A percentile compares a stretch with the other conserved stretches of the same genome.
phyloP scores from a whole-genome alignment of 1,284 basidiomycete genomes.

The Ceratobasidium sp. region DNA sequence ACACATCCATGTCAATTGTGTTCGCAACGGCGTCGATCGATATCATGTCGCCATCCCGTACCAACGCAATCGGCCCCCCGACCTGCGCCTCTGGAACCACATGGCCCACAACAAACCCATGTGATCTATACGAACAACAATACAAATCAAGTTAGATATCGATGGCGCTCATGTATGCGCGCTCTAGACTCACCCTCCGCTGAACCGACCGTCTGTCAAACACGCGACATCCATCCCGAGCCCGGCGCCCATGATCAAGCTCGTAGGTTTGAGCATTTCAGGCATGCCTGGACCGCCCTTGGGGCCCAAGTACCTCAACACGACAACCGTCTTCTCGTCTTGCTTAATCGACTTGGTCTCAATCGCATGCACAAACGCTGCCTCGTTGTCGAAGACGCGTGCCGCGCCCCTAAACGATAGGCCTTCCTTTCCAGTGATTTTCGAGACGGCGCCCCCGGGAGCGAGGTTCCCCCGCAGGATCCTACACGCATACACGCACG shows the following conservation, averaged over 20 bases:
- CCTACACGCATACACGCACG: conserved; percentile 58
- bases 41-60: conserved; percentile 88
- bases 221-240: conserved; percentile 90
- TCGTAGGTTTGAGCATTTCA: conserved; percentile 94
- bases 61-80: conserved; percentile 91
- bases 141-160: conserved; percentile 27
- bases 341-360: conserved; percentile 83
- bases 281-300: conserved; percentile 95
- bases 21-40: conserved; percentile 89
- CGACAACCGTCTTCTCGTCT: conserved; percentile 91
- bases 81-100: conserved; percentile 91
- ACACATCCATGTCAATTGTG: conserved; percentile 75
- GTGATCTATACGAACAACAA: conserved; percentile 68
- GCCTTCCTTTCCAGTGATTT: conserved; percentile 95
- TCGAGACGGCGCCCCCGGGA: conserved; percentile 92
- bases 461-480: conserved; percentile 90
- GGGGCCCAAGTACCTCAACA: conserved; percentile 89
- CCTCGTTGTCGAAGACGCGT: conserved; percentile 86
- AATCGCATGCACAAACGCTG: conserved; percentile 84
- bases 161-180: conserved; percentile 20
- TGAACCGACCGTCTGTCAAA: conserved; percentile 94
- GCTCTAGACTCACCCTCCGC: conserved; percentile 77
- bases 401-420: conserved; percentile 86
- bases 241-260: conserved; percentile 94
- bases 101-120: conserved; percentile 93